phyloP scores from a whole-genome alignment of 192 early-diverging fungal species.

The Coemansia sp. region DNA sequence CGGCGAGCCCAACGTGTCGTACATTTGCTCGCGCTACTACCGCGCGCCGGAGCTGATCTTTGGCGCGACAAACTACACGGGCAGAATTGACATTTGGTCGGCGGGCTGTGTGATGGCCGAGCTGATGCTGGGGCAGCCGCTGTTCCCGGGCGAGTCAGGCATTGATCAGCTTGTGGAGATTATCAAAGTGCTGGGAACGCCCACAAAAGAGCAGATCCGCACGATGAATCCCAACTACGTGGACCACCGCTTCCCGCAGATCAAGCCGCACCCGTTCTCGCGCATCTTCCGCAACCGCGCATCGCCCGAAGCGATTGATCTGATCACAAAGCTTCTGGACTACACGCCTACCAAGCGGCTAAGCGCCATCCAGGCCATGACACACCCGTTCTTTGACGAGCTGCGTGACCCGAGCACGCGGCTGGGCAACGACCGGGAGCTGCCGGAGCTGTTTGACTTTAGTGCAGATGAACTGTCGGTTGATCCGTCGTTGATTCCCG shows the following conservation, averaged over 20 bases:
- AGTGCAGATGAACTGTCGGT: slow-evolving; percentile 80
- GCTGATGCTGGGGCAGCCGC: slow-evolving; percentile 86
- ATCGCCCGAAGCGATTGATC: slow-evolving; percentile 82
- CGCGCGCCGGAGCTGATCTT: slow-evolving; percentile 96
- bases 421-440: slow-evolving; percentile 76
- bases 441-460: slow-evolving; percentile 94
- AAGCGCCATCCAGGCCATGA: slow-evolving; percentile 87
- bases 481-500: slow-evolving; percentile 71
- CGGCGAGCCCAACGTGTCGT: slow-evolving; percentile 97
- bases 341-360: slow-evolving; percentile 84
- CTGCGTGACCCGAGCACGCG: slow-evolving; percentile 79
- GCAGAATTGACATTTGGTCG: slow-evolving; percentile 92
- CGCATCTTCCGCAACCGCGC: slow-evolving; percentile 81
- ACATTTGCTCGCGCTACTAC: slow-evolving; percentile 98
- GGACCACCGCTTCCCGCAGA: slow-evolving; percentile 98
- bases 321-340: slow-evolving; percentile 81
- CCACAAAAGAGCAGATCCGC: slow-evolving; percentile 92
- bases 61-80: slow-evolving; percentile 89
- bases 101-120: slow-evolving; percentile 96
- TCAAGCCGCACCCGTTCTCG: slow-evolving; percentile 87
- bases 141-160: slow-evolving; percentile 95
- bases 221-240: slow-evolving; percentile 98
- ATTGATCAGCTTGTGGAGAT: slow-evolving; percentile 99
- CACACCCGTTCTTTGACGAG: slow-evolving; percentile 97
- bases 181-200: slow-evolving; percentile 98